Base-by-base conservation (phyloP, 345 rosid genomes). In the Hirschfeldia incana region DNA sequence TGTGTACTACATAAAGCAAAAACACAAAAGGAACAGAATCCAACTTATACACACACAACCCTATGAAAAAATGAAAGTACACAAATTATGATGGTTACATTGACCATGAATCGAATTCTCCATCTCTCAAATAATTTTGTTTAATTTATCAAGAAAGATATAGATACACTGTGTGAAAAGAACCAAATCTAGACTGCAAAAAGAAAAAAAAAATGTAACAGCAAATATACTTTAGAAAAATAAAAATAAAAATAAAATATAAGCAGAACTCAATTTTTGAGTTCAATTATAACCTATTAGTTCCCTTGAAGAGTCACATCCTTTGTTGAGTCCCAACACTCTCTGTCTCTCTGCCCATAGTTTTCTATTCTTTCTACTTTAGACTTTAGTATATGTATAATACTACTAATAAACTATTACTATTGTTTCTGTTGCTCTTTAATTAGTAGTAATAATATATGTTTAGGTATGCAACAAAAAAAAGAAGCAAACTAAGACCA, bases 291-390 rank as follows among this genome's bases (percentile, higher is more conserved):
- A 32, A 63, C 67, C 44, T 33, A 33, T 27, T 65, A 65, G 68
- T 34, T 16, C 29, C 49, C 69, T 65, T 5, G 69, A 65, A 65
- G 69, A 65, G 30, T 65, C 69, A 34, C 74, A 79, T 79, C 82
- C 16, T 67, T 67, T 11, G 74, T 68, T 73, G 65, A 67, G 78
- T 73, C 61, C 74, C 82, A 79, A 79, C 58, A 67, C 82, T 67
- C 62, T 73, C 49, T 64, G 59, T 26, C 28, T 46, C 67, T 66
- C 42, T 73, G 65, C 65, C 78, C 78, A 73, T 78, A 49, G 33
- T 46, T 32, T 15, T 73, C 65, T 30, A 9, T 39, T 65, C 21
- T 37, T 61, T 59, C 30, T 32, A 9, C 34, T 69, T 64, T 27
- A 46, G 28, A 9, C 34, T 69, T 64, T 27, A 46, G 28, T 21